Percentiles rank a stretch among this genome's conserved stretches.
Evolutionary conservation across 345 rosid genomes (phyloP).

Genomic region (Salix udensis): DNA sequence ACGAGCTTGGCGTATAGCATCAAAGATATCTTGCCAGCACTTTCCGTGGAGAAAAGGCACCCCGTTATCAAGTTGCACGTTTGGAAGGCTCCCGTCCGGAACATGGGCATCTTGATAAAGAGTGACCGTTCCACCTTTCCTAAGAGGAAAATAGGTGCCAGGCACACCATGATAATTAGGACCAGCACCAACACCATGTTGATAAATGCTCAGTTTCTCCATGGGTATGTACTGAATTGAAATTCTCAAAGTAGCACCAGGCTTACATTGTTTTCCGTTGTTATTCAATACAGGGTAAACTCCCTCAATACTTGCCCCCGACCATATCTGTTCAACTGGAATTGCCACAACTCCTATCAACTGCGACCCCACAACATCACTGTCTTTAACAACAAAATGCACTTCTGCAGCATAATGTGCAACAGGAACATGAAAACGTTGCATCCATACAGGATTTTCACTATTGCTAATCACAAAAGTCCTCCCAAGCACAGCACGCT

Average conservation of each 20-base stretch:
- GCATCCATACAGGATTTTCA: conserved; percentile 86
- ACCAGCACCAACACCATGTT: conserved; percentile 80
- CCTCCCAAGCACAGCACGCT: conserved; percentile 68
- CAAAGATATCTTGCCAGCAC: conserved; percentile 87
- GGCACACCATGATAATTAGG: conserved; percentile 82
- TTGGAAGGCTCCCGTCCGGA: conserved; percentile 75
- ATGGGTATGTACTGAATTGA: conserved; percentile 77
- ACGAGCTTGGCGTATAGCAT: conserved; percentile 73
- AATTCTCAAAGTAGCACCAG: conserved; percentile 62
- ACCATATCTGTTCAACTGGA: conserved; percentile 64
- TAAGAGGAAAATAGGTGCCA: conserved; percentile 87
- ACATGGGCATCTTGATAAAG: conserved; percentile 97
- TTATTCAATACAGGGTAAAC: conserved; percentile 49
- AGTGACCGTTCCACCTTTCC: conserved; percentile 75
- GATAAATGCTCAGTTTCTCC: conserved; percentile 60
- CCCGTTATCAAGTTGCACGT: conserved; percentile 53
- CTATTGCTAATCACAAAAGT: conserved; percentile 79
- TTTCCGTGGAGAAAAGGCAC: conserved; percentile 70
- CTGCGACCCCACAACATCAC: conserved; percentile 84
- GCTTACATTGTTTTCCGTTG: conserved; percentile 74
- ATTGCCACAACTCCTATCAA: conserved; percentile 74
- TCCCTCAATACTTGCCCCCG: conserved; percentile 65
- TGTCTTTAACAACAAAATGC: conserved; percentile 81
- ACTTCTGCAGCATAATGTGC: conserved; percentile 88
- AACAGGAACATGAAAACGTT: conserved; percentile 81